phyloP scores from a whole-genome alignment of 2,329 filamentous ascomycete genomes.

The Clonostachys rhizophaga region DNA sequence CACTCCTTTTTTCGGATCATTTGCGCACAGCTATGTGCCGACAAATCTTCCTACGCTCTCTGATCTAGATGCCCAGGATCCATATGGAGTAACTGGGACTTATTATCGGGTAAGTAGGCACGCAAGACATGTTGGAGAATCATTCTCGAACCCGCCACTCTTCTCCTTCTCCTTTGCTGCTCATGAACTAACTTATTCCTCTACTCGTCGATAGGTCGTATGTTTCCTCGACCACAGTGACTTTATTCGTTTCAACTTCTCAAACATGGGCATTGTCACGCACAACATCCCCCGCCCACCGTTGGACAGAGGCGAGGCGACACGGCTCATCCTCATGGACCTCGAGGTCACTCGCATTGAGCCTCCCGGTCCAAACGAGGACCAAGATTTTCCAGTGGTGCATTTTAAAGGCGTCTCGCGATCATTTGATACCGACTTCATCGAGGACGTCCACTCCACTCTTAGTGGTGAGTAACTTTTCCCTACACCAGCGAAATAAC shows the following conservation, averaged over 20 bases:
- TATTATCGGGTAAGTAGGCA: conserved; percentile 58
- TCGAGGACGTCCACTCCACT: conserved; percentile 50
- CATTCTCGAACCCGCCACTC: neutral
- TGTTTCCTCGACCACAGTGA: conserved; percentile 65
- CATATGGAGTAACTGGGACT: conserved; percentile 65
- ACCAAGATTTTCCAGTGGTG: conserved; percentile 57
- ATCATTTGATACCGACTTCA: conserved; percentile 59
- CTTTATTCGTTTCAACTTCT: conserved; percentile 69
- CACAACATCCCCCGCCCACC: conserved; percentile 40
- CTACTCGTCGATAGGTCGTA: neutral
- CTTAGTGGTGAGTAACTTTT: neutral
- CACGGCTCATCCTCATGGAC: conserved; percentile 66
- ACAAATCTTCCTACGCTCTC: conserved; percentile 20
- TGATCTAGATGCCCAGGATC: conserved; percentile 52
- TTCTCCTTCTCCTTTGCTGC: neutral
- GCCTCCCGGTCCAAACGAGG: conserved; percentile 51
- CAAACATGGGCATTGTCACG: conserved; percentile 29
- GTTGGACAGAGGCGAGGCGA: conserved; percentile 60
- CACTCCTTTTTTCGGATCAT: conserved; percentile 50
- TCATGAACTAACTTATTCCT: neutral
- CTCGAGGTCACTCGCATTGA: conserved; percentile 58
- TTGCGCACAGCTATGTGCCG: conserved; percentile 41
- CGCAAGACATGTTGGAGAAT: neutral
- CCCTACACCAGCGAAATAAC: neutral
- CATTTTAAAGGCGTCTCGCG: conserved; percentile 61